Evolutionary conservation across 495 filamentous ascomycete genomes (phyloP), one percentile per base, ranked within the genome.

Genomic region (Penicillium atrosanguineum): DNA sequence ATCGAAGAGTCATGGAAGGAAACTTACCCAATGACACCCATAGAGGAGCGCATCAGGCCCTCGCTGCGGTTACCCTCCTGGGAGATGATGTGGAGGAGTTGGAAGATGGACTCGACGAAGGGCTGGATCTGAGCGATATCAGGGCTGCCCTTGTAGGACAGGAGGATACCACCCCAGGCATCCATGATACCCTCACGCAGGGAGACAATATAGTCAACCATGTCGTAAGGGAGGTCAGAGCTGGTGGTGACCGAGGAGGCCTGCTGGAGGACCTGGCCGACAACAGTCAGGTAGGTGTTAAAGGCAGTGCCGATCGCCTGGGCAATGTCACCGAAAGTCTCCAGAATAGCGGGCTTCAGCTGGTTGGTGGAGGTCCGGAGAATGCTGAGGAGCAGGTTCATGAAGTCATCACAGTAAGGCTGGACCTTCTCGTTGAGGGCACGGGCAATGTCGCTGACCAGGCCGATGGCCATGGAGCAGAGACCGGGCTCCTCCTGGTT

Each of bases 101-200:
- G 78, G 79, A 98, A 97, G 59, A 98, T 92, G 9, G 88, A 85
- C 59, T 89, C 81, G 20, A 97, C 81, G 56, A 88, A 95, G 19
- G 83, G 88, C 57, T 83, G 78, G 37, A 98, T 80, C 36, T 85
- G 71, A 56, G 79, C 64, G 56, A 87, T 80, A 77, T 86, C 44
- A 41, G 74, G 63, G 26, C 53, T 73, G 55, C 79, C 72, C 81
- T 93, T 96, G 85, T 97, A 88, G 29, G 94, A 90, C 65, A 91
- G 82, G 55, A 98, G 88, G 43, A 93, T 91, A 62, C 94, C 94
- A 65, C 89, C 91, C 90, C 95, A 98, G 15, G 94, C 94, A 81
- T 98, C 94, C 89, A 97, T 96, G 52, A 97, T 96, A 61, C 93
- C 94, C 67, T 98, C 94, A 50, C 94, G 85, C 46, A 98, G 82